Base-by-base conservation (phyloP, 1,284 basidiomycete species). In the Pyrrhoderma noxium region DNA sequence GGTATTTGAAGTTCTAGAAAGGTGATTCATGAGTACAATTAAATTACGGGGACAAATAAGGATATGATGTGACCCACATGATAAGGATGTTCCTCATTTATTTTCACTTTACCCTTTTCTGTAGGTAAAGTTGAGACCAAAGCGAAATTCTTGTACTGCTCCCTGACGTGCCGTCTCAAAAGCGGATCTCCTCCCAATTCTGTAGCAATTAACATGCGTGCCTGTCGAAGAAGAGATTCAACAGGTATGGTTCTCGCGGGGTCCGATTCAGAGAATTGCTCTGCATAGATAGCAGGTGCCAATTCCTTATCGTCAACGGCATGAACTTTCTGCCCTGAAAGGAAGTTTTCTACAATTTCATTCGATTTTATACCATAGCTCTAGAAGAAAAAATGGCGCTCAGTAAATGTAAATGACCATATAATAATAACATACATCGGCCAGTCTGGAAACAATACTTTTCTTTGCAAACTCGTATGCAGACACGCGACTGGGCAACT, bases 161-260 rank as follows among this genome's bases (percentile, higher is more conserved):
- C 76, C 48, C 95, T 82, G 38, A 93, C 82, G 57, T 86, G 78
- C 57, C 86, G 82, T 50, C 92, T 79, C 42, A 99, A 76, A 16
- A 93, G 71, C 8, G 95, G 96, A 64, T 99, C 94, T 61, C 89
- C 93, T 21, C 92, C 89, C 18, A 99, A 77, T 66, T 99, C 96
- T 1, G 88, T 91, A 9, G 88, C 79, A 36, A 98, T 70, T 55
- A 99, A 86, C 73, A 89, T 80, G 52, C 90, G 83, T 7, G 94
- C 91, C 34, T 79, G 80, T 48, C 73, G 72, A 42, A 92, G 72
- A 16, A 86, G 65, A 49, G 88, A 82, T 51, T 87, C 80, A 0
- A 82, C 67, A 23, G 77, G 61, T 57, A 75, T 72, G 2, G 75
- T 72, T 52, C 78, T 80, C 31, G 67, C 49, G 3, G 76, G 75